These are phyloP conservation scores for Ceratobasidium sp. DNA, from an alignment of 1,284 basidiomycete genomes.

Conservation along the genomic window DNA sequence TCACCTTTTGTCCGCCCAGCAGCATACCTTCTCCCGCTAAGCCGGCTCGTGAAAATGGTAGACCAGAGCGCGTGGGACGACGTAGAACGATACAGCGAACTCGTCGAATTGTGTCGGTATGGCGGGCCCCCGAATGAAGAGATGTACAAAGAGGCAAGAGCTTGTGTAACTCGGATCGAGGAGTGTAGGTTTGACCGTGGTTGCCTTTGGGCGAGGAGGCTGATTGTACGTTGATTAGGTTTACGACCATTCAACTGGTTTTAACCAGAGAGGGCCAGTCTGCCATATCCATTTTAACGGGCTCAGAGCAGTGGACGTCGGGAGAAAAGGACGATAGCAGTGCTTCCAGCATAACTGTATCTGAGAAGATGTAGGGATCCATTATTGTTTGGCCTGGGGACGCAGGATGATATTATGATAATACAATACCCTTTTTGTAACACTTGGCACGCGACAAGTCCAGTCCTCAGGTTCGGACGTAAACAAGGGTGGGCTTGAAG, in stretches of 20 bases:
- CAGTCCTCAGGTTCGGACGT: too few relatives aligned
- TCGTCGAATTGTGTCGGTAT: slow-evolving; percentile 40
- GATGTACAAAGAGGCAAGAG: slow-evolving; percentile 41
- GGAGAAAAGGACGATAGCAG: not conserved
- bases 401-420: too few relatives aligned
- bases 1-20: slow-evolving; percentile 34
- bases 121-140: slow-evolving; percentile 41
- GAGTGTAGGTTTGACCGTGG: slow-evolving; percentile 27
- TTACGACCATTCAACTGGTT: slow-evolving; percentile 20
- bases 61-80: slow-evolving; percentile 23
- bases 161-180: slow-evolving; percentile 42
- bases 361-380: not conserved
- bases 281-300: slow-evolving; percentile 7
- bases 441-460: too few relatives aligned
- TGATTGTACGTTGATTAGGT: not conserved
- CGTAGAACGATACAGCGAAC: slow-evolving; percentile 35
- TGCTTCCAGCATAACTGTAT: slow-evolving; percentile 13
- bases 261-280: slow-evolving; percentile 28
- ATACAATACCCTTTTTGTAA: too few relatives aligned
- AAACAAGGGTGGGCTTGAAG: not conserved
- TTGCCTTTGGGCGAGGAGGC: not conserved
- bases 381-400: not conserved
- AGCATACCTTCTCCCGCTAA: slow-evolving; percentile 36
- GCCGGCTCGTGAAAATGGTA: slow-evolving; percentile 28
- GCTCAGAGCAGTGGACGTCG: slow-evolving; percentile 22